phyloP scores from a whole-genome alignment of 2,329 filamentous ascomycete species.

The Lojkania enalia region DNA sequence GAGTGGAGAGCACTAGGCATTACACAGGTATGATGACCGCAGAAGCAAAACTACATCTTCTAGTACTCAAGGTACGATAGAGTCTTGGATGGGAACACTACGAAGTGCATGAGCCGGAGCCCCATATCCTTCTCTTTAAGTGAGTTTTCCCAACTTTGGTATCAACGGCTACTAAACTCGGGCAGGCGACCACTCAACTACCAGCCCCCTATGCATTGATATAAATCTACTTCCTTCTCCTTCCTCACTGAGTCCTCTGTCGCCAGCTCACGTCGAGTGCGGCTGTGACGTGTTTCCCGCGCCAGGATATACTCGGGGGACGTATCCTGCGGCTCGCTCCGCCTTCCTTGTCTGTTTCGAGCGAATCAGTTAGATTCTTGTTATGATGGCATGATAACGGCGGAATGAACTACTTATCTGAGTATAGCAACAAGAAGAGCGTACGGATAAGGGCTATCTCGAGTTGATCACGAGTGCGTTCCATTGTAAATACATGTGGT shows the following conservation, averaged over 20 bases:
- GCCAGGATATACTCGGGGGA: conserved; percentile 13
- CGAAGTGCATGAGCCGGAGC: conserved; percentile 97
- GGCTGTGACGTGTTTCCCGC: neutral
- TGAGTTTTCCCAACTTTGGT: conserved; percentile 55
- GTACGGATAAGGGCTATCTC: no score
- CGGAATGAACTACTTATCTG: conserved; percentile 29
- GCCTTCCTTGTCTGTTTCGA: conserved; percentile 39
- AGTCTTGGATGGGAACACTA: conserved; percentile 99
- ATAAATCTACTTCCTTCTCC: conserved; percentile 7
- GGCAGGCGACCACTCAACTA: conserved; percentile 80
- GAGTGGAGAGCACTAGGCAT: conserved; percentile 98
- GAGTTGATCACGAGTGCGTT: no score
- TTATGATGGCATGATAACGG: conserved; percentile 45
- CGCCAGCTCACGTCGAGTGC: conserved; percentile 1
- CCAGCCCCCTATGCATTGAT: conserved; percentile 63
- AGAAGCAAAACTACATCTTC: neutral
- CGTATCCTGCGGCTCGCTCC: conserved; percentile 22
- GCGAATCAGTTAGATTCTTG: conserved; percentile 34
- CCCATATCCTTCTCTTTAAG: conserved; percentile 99
- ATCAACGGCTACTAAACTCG: conserved; percentile 12
- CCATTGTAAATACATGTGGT: conserved; percentile 39
- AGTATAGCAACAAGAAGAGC: conserved; percentile 20
- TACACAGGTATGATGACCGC: conserved; percentile 70
- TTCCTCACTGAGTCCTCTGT: conserved; percentile 14
- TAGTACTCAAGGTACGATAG: conserved; percentile 37